Percentiles rank a stretch among this genome's conserved stretches.
Evolutionary conservation across 2,329 filamentous ascomycete species (phyloP).

Genomic region (Cladorrhinum sp.): DNA sequence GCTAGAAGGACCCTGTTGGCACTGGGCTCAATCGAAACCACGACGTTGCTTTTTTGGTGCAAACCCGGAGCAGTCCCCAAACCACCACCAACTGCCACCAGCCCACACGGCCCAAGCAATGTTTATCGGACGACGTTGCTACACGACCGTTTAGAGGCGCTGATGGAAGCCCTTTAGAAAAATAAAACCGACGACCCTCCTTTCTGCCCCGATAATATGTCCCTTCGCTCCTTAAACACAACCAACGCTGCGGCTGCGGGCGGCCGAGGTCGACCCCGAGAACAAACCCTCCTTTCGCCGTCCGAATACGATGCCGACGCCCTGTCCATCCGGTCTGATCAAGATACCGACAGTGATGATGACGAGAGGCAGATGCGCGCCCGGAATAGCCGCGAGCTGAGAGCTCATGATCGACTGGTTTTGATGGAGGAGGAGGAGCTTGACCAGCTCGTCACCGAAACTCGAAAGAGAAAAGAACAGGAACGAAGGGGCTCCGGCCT

Average conservation of each 20-base stretch:
- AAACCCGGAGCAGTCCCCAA: not conserved
- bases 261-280: constrained; percentile 26
- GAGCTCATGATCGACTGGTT: constrained; percentile 66
- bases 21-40: not conserved
- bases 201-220: constrained; percentile 24
- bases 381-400: constrained; percentile 66
- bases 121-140: not conserved
- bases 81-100: not conserved
- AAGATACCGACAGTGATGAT: constrained; percentile 74
- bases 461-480: constrained; percentile 44
- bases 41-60: not conserved
- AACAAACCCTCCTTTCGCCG: constrained; percentile 57
- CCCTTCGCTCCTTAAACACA: constrained; percentile 31
- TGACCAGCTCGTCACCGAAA: constrained; percentile 56
- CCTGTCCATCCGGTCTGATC: constrained; percentile 64
- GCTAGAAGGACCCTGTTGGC: not conserved
- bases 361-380: constrained; percentile 64
- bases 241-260: constrained; percentile 19
- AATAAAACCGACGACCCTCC: not conserved
- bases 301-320: constrained; percentile 66
- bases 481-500: constrained; percentile 50
- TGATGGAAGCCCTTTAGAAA: constrained; percentile 6
- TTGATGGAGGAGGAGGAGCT: constrained; percentile 73
- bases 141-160: not conserved
- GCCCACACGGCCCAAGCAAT: not conserved